Conservation (phyloP, 441 rosid species). For the Heliophila coronopifolia region DNA sequence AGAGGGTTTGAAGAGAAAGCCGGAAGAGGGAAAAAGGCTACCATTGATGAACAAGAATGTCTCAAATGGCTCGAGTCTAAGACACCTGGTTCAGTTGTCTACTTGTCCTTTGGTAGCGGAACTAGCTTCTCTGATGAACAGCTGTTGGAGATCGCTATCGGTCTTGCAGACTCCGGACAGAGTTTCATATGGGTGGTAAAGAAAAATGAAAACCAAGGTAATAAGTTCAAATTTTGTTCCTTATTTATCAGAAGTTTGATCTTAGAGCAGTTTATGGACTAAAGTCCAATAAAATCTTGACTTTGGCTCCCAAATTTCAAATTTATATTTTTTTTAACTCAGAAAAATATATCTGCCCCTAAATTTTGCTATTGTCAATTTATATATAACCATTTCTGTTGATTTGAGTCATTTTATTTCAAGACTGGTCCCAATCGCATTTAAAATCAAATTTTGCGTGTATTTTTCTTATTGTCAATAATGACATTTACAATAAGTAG, state of each 20-base stretch:
- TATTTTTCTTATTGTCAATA: no score
- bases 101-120: conserved; percentile 47
- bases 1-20: conserved; percentile 26
- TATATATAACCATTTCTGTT: no score
- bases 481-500: no score
- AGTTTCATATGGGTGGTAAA: conserved; percentile 44
- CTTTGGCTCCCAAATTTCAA: no score
- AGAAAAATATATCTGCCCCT: no score
- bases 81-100: conserved; percentile 35
- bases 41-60: conserved; percentile 33
- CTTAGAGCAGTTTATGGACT: no score
- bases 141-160: conserved; percentile 39
- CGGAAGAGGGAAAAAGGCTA: conserved; percentile 23
- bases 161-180: conserved; percentile 37
- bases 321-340: no score
- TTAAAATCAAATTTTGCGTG: no score
- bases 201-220: conserved; percentile 21
- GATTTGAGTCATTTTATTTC: no score
- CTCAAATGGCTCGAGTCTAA: conserved; percentile 38
- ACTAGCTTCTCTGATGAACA: conserved; percentile 23
- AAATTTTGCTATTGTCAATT: no score
- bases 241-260: not conserved
- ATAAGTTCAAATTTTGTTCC: not conserved
- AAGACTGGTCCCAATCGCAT: no score
- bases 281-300: no score